phyloP scores from a whole-genome alignment of 1,284 basidiomycete genomes.

The Papiliotrema flavescens region DNA sequence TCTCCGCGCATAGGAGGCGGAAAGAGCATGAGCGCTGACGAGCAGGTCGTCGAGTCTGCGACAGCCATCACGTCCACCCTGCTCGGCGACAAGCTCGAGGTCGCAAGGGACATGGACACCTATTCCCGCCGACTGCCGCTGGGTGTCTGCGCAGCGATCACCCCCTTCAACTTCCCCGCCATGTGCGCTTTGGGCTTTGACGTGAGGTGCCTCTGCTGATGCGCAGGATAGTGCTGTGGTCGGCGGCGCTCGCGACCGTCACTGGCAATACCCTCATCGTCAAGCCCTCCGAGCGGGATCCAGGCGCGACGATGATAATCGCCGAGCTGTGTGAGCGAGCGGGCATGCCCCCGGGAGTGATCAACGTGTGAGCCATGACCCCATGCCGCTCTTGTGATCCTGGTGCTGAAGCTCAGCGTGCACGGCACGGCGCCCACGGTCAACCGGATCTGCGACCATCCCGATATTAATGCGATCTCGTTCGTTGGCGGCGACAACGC shows the following conservation, averaged over 20 bases:
- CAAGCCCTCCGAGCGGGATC: constrained; percentile 95
- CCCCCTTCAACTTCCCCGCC: constrained; percentile 88
- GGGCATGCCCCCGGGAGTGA: constrained; percentile 62
- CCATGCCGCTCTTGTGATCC: constrained; percentile 24
- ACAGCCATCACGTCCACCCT: constrained; percentile 77
- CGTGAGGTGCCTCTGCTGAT: constrained; percentile 8
- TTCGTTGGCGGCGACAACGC: constrained; percentile 97
- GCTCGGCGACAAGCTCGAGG: constrained; percentile 88
- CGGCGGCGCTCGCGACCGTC: constrained; percentile 63
- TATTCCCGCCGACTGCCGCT: constrained; percentile 48
- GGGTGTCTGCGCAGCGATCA: constrained; percentile 64
- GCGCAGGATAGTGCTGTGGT: constrained; percentile 91
- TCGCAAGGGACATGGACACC: constrained; percentile 97
- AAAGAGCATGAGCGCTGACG: not conserved
- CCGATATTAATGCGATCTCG: constrained; percentile 86
- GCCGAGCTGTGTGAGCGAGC: constrained; percentile 87
- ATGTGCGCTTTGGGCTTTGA: constrained; percentile 52
- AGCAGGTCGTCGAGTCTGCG: constrained; percentile 83
- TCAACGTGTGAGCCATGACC: constrained; percentile 58
- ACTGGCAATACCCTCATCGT: constrained; percentile 82
- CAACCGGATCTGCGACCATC: constrained; percentile 90
- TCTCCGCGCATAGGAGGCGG: no score
- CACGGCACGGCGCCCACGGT: constrained; percentile 87
- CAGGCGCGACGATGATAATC: constrained; percentile 95
- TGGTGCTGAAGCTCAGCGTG: constrained; percentile 52